Evolutionary conservation across 306 rosid genomes (phyloP).

Genomic region (Astragalus membranaceus): DNA sequence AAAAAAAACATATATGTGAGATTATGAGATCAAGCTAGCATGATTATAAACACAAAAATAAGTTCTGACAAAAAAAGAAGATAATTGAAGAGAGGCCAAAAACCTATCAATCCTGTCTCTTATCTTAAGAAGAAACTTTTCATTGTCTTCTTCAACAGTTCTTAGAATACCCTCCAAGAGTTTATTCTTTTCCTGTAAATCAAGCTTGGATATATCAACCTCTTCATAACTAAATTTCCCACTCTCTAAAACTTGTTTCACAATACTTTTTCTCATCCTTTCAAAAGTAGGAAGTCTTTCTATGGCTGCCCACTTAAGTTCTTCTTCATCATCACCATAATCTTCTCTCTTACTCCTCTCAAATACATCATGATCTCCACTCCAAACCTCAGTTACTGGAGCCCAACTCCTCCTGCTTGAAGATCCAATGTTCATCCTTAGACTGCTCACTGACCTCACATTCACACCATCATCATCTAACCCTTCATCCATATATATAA

Average conservation of each 20-base stretch:
- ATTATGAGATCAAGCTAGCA: too few relatives aligned
- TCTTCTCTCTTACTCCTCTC: conserved; percentile 31
- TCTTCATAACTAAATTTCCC: conserved; percentile 48
- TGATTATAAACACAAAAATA: background rate
- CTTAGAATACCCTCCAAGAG: conserved; percentile 46
- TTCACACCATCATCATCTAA: conserved; percentile 10
- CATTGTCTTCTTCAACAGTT: conserved; percentile 62
- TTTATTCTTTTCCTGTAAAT: conserved; percentile 36
- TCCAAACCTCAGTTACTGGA: conserved; percentile 2
- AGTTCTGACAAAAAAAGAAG: background rate
- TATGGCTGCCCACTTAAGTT: conserved; percentile 79
- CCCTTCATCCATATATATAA: conserved; percentile 19
- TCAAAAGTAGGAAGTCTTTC: conserved; percentile 89
- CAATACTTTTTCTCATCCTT: conserved; percentile 53
- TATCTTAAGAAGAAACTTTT: conserved; percentile 51
- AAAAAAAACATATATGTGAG: too few relatives aligned
- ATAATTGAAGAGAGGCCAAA: too few relatives aligned
- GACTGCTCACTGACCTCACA: conserved; percentile 30
- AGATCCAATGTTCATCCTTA: conserved; percentile 36
- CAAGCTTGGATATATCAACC: conserved; percentile 56
- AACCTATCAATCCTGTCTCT: conserved; percentile 64
- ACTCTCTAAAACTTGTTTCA: conserved; percentile 42
- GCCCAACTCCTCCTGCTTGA: conserved; percentile 42
- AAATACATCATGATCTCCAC: conserved; percentile 21
- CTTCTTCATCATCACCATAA: conserved; percentile 61